Evolutionary conservation across 306 rosid species (phyloP), one percentile per base, ranked within the genome.

Genomic region (Nissolia schottii): DNA sequence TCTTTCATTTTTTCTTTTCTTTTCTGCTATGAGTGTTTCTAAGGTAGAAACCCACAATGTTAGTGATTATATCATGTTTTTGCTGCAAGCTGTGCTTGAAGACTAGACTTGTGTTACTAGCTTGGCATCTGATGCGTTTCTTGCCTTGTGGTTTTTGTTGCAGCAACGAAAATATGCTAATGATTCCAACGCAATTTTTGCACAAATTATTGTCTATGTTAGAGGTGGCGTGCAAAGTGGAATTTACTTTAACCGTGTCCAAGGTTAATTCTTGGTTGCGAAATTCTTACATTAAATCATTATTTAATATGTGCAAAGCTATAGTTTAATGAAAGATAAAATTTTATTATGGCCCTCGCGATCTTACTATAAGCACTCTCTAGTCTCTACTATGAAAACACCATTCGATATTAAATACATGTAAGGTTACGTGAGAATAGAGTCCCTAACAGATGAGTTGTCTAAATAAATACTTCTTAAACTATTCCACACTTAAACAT

Each of bases 111-210:
- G 59, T 34, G 8, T 62, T 60, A 31, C 43, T 41, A 29, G 38
- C 59, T 41, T 64, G 41, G 92, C 62, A 87, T 85, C 83, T 13
- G 66, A 83, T 87, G 24, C 92, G 3, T 73, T 85, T 37, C 92
- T 76, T 78, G 78, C 56, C 55, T 69, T 41, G 34, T 3, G 34
- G 79, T 76, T 75, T n/a, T 19, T 67, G 29, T 43, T 51, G 34
- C 25, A 31, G 41, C 54, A 7, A 20, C 14, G 24, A 57, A 45
- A 58, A 67, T 67, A 67, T 67, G 41, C 51, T 48, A 56, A 1
- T n/a, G n/a, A n/a, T n/a, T n/a, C n/a, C 4, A 43, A 28, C 7
- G 3, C 25, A 1, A 32, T 10, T 38, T 15, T 20, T 0, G 4
- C 5, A 4, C 9, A 37, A 19, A 12, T 49, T 29, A 6, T 29